Percentiles rank a stretch among this genome's conserved stretches.
phyloP scores from a whole-genome alignment of 108 stramenopile genomes.

The Skeletonema grethae region DNA sequence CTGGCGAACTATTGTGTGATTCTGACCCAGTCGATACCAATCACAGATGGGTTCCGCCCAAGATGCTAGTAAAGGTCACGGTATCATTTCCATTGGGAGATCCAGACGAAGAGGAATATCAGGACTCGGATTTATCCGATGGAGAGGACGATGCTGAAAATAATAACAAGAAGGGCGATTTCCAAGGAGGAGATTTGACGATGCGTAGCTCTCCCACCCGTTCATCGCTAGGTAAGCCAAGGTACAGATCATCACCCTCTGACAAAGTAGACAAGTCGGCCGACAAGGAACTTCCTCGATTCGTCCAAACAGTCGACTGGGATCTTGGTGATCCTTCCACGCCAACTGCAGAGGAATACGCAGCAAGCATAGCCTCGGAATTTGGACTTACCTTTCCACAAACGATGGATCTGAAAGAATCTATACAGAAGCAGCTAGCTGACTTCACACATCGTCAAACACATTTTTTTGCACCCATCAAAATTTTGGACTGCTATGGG shows the following conservation, averaged over 20 bases:
- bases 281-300: constrained; percentile 32
- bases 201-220: not conserved
- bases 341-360: constrained; percentile 62
- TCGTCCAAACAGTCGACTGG: constrained; percentile 58
- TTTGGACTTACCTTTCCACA: constrained; percentile 69
- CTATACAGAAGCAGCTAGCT: constrained; percentile 67
- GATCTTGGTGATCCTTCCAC: constrained; percentile 64
- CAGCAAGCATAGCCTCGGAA: constrained; percentile 53
- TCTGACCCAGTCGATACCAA: constrained; percentile 70
- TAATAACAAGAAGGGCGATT: not conserved
- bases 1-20: constrained; percentile 67
- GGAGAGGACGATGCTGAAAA: constrained; percentile 7
- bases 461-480: constrained; percentile 46
- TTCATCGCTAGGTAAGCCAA: not conserved
- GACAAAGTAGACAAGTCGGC: constrained; percentile 7
- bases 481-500: constrained; percentile 47
- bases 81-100: constrained; percentile 68
- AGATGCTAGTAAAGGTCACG: constrained; percentile 29
- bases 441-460: constrained; percentile 32
- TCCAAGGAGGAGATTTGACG: constrained; percentile 4
- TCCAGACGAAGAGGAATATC: constrained; percentile 32
- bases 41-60: constrained; percentile 50
- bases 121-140: constrained; percentile 8
- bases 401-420: constrained; percentile 64
- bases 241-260: not conserved